Percentiles rank a stretch among this genome's conserved stretches.
These are phyloP conservation scores for Rosa chinensis DNA, from an alignment of 306 rosid genomes.

Conservation along the genomic window DNA sequence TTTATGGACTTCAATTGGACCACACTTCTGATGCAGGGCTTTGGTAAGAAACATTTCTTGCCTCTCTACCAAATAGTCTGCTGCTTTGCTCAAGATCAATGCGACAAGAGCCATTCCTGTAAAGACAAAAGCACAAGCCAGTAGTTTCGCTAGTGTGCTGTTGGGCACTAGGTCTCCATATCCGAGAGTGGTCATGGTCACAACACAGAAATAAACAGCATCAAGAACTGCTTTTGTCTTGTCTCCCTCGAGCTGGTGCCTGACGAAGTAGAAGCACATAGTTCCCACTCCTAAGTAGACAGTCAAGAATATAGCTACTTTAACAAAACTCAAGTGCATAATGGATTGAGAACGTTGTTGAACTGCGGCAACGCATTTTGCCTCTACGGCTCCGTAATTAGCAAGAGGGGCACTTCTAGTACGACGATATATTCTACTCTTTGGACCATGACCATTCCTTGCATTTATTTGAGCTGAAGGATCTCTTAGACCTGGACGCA, in stretches of 20 bases:
- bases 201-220: conserved; percentile 47
- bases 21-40: conserved; percentile 28
- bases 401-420: conserved; percentile 57
- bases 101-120: conserved; percentile 45
- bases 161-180: conserved; percentile 55
- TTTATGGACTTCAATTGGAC: neutral
- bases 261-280: conserved; percentile 39
- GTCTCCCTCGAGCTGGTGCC: conserved; percentile 41
- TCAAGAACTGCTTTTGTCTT: conserved; percentile 46
- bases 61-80: conserved; percentile 47
- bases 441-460: conserved; percentile 9
- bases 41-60: conserved; percentile 39
- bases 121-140: conserved; percentile 52
- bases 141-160: conserved; percentile 35
- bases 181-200: conserved; percentile 60
- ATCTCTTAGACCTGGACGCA: conserved; percentile 25
- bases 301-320: conserved; percentile 26
- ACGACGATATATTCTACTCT: conserved; percentile 42
- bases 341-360: conserved; percentile 28
- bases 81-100: conserved; percentile 41
- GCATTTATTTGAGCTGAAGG: conserved; percentile 22
- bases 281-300: conserved; percentile 43
- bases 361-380: conserved; percentile 9
- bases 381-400: conserved; percentile 9
- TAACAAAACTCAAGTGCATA: conserved; percentile 28